These are phyloP conservation scores for Gossypium turneri DNA, from an alignment of 345 rosid genomes.

Conservation along the genomic window DNA sequence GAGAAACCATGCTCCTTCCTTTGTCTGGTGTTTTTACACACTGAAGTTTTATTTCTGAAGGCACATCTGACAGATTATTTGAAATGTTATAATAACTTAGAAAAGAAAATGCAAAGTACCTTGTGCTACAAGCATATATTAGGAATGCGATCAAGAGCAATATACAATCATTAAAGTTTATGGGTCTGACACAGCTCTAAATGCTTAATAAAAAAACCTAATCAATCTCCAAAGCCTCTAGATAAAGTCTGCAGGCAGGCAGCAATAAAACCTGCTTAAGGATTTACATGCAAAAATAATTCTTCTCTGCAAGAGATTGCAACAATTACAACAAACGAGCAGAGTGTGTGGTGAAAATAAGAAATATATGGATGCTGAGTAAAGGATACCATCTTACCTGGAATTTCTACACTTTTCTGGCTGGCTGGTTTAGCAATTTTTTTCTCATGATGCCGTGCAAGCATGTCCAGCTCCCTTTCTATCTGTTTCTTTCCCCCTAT, in stretches of 20 bases:
- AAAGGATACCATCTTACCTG: constrained; percentile 32
- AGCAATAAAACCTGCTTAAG: neutral
- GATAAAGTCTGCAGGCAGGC: neutral
- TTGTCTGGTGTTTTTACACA: constrained; percentile 51
- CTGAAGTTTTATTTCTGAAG: constrained; percentile 32
- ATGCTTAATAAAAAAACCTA: neutral
- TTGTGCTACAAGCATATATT: neutral
- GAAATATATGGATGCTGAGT: neutral
- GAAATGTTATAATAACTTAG: neutral
- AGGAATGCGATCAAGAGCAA: constrained; percentile 4
- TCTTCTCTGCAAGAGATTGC: neutral
- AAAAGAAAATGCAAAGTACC: neutral
- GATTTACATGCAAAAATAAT: neutral
- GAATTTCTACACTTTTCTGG: constrained; percentile 15
- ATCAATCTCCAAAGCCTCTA: neutral
- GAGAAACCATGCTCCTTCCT: constrained; percentile 77
- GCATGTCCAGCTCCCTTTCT: constrained; percentile 48
- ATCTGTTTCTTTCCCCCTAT: constrained; percentile 68
- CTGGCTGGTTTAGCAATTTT: constrained; percentile 13
- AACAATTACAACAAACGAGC: neutral
- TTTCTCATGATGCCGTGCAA: constrained; percentile 24
- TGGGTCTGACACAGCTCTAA: too few species aligned
- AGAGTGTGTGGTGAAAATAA: neutral
- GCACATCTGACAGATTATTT: constrained; percentile 40
- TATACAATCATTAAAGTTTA: constrained; percentile 3